Evolutionary conservation across 2,329 filamentous ascomycete genomes (phyloP).

Genomic region (Fusarium albidum): DNA sequence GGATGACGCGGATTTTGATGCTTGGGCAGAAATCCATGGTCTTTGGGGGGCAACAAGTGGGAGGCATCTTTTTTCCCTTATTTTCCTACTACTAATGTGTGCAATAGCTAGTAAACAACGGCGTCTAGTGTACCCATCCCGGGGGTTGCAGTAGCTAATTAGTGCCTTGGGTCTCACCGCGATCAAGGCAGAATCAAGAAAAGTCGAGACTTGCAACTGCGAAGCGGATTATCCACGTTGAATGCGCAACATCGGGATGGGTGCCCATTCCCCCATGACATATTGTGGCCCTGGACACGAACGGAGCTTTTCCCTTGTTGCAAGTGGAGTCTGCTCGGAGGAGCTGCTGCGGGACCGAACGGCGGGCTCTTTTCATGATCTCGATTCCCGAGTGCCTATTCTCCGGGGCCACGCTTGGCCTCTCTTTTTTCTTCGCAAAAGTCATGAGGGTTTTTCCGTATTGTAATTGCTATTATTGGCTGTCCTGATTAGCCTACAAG

Average conservation of each 20-base stretch:
- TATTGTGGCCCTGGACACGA: constrained; percentile 17
- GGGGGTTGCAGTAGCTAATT: constrained; percentile 7
- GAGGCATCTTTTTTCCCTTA: not conserved
- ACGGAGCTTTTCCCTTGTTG: constrained; percentile 15
- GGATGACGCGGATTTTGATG: constrained; percentile 8
- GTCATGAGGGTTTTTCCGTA: not conserved
- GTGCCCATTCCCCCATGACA: constrained; percentile 13
- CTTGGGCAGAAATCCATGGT: constrained; percentile 26
- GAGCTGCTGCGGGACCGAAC: constrained; percentile 7
- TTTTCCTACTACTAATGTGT: not conserved
- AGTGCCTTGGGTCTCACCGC: constrained; percentile 12
- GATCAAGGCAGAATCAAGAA: constrained; percentile 9
- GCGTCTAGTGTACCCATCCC: not conserved
- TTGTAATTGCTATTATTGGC: constrained; percentile 1
- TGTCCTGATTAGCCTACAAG: not conserved
- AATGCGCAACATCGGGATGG: constrained; percentile 28
- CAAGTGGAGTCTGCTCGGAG: constrained; percentile 19
- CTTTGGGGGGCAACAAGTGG: constrained; percentile 5
- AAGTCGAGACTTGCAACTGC: constrained; percentile 6
- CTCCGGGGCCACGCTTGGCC: not conserved
- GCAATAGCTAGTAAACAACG: constrained; percentile 4
- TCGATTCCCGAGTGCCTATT: constrained; percentile 1
- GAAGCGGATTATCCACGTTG: constrained; percentile 20
- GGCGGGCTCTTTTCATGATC: constrained; percentile 4
- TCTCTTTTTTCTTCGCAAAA: not conserved